These are phyloP conservation scores for Suhomyces coccinellae DNA, from an alignment of 1,139 yeast genomes.

Conservation along the genomic window DNA sequence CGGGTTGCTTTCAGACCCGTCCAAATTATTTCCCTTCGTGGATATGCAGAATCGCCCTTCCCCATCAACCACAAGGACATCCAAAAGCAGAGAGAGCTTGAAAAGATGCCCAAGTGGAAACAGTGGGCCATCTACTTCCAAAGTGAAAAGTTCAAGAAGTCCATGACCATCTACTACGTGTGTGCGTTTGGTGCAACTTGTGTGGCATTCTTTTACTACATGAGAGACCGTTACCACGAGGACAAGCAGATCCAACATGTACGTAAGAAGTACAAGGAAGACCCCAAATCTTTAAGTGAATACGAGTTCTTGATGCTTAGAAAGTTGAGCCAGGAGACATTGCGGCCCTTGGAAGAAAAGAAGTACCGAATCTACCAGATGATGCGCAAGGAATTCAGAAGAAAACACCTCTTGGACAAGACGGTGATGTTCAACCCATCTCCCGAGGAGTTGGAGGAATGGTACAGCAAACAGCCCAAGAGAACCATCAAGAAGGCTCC, in stretches of 20 bases:
- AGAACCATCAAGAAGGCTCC: constrained; percentile 28
- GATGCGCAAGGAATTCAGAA: constrained; percentile 53
- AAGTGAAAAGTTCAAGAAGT: constrained; percentile 38
- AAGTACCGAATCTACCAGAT: constrained; percentile 53
- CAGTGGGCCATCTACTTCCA: constrained; percentile 44
- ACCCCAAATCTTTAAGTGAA: constrained; percentile 49
- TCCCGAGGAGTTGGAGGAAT: constrained; percentile 48
- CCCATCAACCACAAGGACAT: constrained; percentile 33
- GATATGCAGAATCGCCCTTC: constrained; percentile 30
- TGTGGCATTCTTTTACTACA: constrained; percentile 62
- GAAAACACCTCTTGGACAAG: constrained; percentile 45
- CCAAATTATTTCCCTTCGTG: neutral
- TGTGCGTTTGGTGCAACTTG: constrained; percentile 57
- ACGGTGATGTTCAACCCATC: constrained; percentile 52
- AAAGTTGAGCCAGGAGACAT: constrained; percentile 48
- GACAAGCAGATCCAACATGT: constrained; percentile 59
- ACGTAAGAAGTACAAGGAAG: constrained; percentile 41
- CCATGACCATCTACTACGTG: constrained; percentile 51
- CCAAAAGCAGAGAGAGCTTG: constrained; percentile 23
- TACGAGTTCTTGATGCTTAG: constrained; percentile 64
- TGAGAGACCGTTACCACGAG: constrained; percentile 64
- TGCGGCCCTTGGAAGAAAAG: constrained; percentile 57
- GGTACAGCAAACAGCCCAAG: constrained; percentile 45
- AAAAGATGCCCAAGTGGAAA: constrained; percentile 36
- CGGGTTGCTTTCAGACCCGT: neutral